These are phyloP conservation scores for Ophiosphaerella korrae DNA, from an alignment of 2,329 filamentous ascomycete genomes.

Conservation along the genomic window DNA sequence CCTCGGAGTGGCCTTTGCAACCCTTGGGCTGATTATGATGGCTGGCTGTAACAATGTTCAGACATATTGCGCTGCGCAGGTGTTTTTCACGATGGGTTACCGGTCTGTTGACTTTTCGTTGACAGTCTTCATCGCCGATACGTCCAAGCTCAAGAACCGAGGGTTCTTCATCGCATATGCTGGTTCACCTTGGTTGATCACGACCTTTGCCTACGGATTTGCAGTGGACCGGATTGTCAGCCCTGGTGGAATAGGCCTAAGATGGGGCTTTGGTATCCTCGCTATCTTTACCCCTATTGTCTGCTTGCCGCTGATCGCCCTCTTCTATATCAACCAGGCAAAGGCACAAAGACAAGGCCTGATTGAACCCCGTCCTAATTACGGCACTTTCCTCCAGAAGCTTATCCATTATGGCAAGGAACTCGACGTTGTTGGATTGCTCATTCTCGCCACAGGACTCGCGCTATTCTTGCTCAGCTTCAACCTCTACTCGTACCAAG, in stretches of 20 bases:
- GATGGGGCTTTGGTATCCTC: conserved; percentile 72
- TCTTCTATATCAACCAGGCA: conserved; percentile 62
- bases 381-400: conserved; percentile 55
- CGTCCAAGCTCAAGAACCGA: conserved; percentile 66
- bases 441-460: conserved; percentile 66
- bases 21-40: conserved; percentile 65
- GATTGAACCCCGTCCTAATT: conserved; percentile 51
- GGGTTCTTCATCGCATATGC: conserved; percentile 64
- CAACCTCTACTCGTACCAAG: conserved; percentile 55
- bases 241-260: conserved; percentile 56
- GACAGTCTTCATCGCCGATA: conserved; percentile 71
- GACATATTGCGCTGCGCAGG: conserved; percentile 68
- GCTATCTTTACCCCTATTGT: conserved; percentile 67
- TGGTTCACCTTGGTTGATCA: conserved; percentile 40
- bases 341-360: conserved; percentile 65
- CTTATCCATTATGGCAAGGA: conserved; percentile 63
- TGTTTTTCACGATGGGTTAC: conserved; percentile 69
- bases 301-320: conserved; percentile 64
- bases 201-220: conserved; percentile 36
- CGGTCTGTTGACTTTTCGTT: conserved; percentile 67
- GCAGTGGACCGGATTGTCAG: conserved; percentile 52
- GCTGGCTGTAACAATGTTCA: conserved; percentile 66
- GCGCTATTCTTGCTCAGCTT: conserved; percentile 72
- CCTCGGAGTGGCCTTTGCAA: conserved; percentile 39
- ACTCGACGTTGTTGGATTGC: conserved; percentile 67